phyloP scores from a whole-genome alignment of 148 eudicot genomes.

The Suaeda aralocaspica region DNA sequence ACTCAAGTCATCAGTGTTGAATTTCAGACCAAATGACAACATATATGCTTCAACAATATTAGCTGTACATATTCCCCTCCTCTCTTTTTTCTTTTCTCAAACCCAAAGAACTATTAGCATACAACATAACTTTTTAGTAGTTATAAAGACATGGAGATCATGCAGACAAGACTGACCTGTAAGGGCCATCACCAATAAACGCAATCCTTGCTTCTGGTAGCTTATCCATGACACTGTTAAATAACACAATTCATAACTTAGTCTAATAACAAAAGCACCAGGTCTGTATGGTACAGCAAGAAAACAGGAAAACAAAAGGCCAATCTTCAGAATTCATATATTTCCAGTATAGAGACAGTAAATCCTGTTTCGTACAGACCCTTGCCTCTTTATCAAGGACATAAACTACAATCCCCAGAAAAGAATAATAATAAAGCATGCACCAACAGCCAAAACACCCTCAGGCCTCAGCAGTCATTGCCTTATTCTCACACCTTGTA shows the following conservation, averaged over 20 bases:
- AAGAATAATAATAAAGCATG: too few species aligned
- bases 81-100: too few species aligned
- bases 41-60: neutral
- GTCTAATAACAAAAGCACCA: neutral
- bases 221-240: slow-evolving; percentile 76
- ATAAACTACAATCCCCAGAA: neutral
- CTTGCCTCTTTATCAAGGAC: neutral
- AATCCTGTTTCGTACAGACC: too few species aligned
- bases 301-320: neutral
- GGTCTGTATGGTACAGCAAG: neutral
- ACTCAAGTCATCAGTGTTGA: neutral
- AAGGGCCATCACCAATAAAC: slow-evolving; percentile 89
- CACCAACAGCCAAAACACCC: too few species aligned
- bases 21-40: neutral
- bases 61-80: too few species aligned
- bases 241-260: slow-evolving; percentile 7
- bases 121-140: too few species aligned
- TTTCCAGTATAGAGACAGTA: neutral
- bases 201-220: slow-evolving; percentile 91
- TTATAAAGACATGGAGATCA: neutral
- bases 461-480: too few species aligned
- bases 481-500: too few species aligned
- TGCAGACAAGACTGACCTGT: slow-evolving; percentile 42
- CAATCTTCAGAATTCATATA: neutral
- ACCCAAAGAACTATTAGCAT: too few species aligned